These are phyloP conservation scores for Acorus gramineus DNA, from an alignment of 106 monocot genomes.

Conservation along the genomic window DNA sequence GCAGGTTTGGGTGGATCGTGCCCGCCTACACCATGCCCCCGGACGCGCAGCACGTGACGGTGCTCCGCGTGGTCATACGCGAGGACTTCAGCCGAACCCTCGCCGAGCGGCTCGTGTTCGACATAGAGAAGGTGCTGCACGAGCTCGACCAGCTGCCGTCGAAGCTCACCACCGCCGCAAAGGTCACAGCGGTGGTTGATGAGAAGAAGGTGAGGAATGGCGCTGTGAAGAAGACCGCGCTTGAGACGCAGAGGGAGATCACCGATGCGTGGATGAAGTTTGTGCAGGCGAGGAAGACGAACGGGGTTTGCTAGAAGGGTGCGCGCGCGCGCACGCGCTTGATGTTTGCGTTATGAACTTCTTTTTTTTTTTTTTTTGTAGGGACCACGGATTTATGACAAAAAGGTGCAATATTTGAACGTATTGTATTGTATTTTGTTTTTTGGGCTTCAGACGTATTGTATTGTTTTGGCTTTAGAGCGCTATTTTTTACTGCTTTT, in stretches of 20 bases:
- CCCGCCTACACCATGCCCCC: slow-evolving; percentile 97
- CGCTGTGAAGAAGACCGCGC: slow-evolving; percentile 7
- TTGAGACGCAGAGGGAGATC: slow-evolving; percentile 39
- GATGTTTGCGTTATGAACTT: too few species aligned
- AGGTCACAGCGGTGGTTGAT: neutral
- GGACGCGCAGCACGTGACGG: slow-evolving; percentile 67
- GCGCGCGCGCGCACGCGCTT: too few species aligned
- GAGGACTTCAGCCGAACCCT: slow-evolving; percentile 91
- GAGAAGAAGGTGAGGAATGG: neutral
- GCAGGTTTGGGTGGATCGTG: slow-evolving; percentile 91
- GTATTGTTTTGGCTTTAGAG: too few species aligned
- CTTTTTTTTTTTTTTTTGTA: too few species aligned
- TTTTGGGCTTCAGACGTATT: too few species aligned
- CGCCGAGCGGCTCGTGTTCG: slow-evolving; percentile 69
- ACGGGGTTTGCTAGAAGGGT: slow-evolving; percentile 49
- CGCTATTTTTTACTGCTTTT: too few species aligned
- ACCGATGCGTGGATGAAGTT: slow-evolving; percentile 37
- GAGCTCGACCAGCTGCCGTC: slow-evolving; percentile 55
- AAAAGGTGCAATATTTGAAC: too few species aligned
- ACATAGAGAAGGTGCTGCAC: slow-evolving; percentile 60
- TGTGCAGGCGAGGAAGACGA: slow-evolving; percentile 53
- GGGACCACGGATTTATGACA: too few species aligned
- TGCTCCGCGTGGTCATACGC: slow-evolving; percentile 74
- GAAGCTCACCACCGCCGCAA: slow-evolving; percentile 3
- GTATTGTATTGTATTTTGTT: too few species aligned